A percentile compares a stretch with the other conserved stretches of the same genome.
phyloP scores from a whole-genome alignment of 768 basidiomycete species.

The Zangia roseola region DNA sequence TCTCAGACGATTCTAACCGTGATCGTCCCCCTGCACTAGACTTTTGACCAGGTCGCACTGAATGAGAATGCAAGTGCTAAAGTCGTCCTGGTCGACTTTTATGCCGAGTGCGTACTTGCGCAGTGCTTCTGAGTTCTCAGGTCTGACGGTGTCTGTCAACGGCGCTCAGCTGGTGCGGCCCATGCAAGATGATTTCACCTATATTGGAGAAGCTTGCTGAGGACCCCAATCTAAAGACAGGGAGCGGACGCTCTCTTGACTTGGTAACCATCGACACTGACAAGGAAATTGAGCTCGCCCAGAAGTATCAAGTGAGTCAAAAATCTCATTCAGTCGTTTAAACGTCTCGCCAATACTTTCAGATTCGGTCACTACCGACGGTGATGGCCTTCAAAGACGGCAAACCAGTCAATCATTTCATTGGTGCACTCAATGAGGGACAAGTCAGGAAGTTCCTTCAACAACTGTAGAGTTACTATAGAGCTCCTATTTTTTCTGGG shows the following conservation, averaged over 20 bases:
- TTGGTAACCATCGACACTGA: conserved; percentile 71
- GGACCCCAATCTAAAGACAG: conserved; percentile 44
- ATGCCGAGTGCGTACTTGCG: conserved; percentile 63
- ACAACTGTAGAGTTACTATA: conserved; percentile 34
- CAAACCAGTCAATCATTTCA: conserved; percentile 54
- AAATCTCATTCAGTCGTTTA: neutral
- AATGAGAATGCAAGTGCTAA: conserved; percentile 40
- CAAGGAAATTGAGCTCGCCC: conserved; percentile 49
- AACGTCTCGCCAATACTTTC: neutral
- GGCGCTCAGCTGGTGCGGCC: conserved; percentile 74
- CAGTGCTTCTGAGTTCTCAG: neutral
- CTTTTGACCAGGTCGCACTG: conserved; percentile 33
- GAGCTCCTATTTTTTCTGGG: neutral
- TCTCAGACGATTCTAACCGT: neutral
- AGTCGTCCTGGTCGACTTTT: conserved; percentile 73
- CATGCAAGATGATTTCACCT: conserved; percentile 73
- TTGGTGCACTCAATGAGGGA: conserved; percentile 52
- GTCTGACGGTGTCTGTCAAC: conserved; percentile 5
- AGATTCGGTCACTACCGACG: conserved; percentile 79
- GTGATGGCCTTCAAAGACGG: conserved; percentile 76
- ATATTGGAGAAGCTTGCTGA: conserved; percentile 58
- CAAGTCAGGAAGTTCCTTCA: conserved; percentile 47
- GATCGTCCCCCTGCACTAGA: conserved; percentile 25
- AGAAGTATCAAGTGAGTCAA: conserved; percentile 43
- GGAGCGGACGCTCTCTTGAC: conserved; percentile 59